phyloP scores from a whole-genome alignment of 441 rosid species.

The Dalechampia spathulata region DNA sequence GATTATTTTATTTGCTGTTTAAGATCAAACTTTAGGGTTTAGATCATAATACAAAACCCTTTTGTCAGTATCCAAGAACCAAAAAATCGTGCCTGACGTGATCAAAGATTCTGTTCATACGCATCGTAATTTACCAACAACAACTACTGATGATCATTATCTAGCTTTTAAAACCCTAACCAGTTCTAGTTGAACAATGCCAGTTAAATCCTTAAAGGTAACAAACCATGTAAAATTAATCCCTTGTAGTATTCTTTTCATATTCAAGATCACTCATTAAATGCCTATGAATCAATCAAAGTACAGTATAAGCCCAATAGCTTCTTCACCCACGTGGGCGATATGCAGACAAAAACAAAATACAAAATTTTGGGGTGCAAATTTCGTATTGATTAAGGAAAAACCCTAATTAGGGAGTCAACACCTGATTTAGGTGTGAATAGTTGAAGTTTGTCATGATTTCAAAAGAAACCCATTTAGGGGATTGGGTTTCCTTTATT shows the following conservation, averaged over 20 bases:
- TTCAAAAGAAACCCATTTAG: constrained; percentile 8
- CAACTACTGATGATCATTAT: constrained; percentile 17
- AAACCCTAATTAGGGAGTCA: constrained; percentile 29
- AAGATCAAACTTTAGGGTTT: constrained; percentile 15
- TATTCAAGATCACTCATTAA: no score
- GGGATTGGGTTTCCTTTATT: no score
- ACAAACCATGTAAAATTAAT: no score
- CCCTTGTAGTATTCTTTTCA: no score
- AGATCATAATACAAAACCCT: constrained; percentile 34
- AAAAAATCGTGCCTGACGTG: constrained; percentile 56
- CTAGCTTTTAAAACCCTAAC: constrained; percentile 31
- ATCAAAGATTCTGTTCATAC: constrained; percentile 79
- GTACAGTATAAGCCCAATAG: constrained; percentile 23
- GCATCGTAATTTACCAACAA: no score
- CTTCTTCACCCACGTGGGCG: constrained; percentile 28
- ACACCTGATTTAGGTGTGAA: constrained; percentile 27
- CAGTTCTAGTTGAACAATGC: no score
- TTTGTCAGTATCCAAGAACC: constrained; percentile 36
- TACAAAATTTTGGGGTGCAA: constrained; percentile 17
- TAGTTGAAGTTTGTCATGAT: constrained; percentile 14
- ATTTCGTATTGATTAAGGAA: constrained; percentile 25
- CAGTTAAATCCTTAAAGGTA: no score
- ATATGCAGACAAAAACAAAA: no score
- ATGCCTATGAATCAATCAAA: constrained; percentile 21
- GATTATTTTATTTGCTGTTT: no score